These are phyloP conservation scores for Amylocarpus encephaloides DNA, from an alignment of 2,329 filamentous ascomycete species.

Conservation along the genomic window DNA sequence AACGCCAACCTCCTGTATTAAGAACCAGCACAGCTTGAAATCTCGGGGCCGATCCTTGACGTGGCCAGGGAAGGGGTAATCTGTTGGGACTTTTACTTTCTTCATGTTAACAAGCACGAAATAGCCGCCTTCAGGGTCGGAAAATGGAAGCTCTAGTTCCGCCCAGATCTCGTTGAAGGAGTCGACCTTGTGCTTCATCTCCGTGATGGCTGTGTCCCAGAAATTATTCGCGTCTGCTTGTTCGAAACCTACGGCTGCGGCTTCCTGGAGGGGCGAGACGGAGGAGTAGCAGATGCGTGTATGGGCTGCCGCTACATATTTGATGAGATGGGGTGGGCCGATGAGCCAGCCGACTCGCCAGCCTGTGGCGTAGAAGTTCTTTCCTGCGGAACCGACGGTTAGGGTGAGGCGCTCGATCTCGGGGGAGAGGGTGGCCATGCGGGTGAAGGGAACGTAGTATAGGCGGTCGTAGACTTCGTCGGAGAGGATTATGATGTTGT, in stretches of 20 bases:
- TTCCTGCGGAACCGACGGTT: constrained; percentile 92
- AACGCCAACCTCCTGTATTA: constrained; percentile 93
- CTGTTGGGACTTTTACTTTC: constrained; percentile 74
- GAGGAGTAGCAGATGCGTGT: constrained; percentile 95
- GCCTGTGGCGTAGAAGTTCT: constrained; percentile 97
- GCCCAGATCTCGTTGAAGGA: constrained; percentile 78
- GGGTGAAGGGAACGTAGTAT: constrained; percentile 91
- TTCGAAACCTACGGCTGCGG: constrained; percentile 89
- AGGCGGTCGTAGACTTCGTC: constrained; percentile 93
- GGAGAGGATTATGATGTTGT: constrained; percentile 89
- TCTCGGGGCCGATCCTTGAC: constrained; percentile 82
- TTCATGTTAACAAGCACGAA: constrained; percentile 93
- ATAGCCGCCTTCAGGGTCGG: constrained; percentile 90
- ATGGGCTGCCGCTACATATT: constrained; percentile 87
- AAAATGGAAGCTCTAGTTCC: constrained; percentile 57
- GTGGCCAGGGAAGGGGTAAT: constrained; percentile 84
- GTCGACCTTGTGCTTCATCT: constrained; percentile 87
- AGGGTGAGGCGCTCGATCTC: constrained; percentile 83
- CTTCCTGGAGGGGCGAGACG: constrained; percentile 90
- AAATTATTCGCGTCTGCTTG: constrained; percentile 78
- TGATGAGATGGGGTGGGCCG: constrained; percentile 79
- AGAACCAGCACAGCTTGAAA: constrained; percentile 92
- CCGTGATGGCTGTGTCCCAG: constrained; percentile 74
- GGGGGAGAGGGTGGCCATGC: constrained; percentile 83
- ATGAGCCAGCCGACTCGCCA: constrained; percentile 96